Percentiles rank a stretch among this genome's conserved stretches.
These are phyloP conservation scores for Blastobotrys persicus DNA, from an alignment of 1,139 yeast species.

Conservation along the genomic window DNA sequence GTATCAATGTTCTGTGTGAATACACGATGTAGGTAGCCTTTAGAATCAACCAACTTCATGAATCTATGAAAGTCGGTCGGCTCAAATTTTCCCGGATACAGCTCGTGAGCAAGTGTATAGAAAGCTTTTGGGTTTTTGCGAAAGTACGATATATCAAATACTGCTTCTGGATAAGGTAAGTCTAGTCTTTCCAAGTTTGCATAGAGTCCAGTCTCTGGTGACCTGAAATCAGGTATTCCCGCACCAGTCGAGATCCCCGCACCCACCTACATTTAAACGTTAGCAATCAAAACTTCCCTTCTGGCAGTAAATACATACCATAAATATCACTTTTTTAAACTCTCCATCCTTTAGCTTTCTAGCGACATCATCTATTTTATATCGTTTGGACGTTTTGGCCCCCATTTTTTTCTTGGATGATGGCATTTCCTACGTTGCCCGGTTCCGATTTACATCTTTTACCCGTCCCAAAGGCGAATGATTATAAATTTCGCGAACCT, in stretches of 20 bases:
- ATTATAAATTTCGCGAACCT: no score
- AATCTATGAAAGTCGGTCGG: constrained; percentile 83
- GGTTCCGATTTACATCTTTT: no score
- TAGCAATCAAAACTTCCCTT: no score
- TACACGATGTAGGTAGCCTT: constrained; percentile 59
- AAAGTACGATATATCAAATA: constrained; percentile 84
- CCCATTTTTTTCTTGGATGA: not conserved
- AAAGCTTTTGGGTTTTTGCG: constrained; percentile 75
- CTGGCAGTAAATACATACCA: constrained; percentile 36
- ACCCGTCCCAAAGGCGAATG: no score
- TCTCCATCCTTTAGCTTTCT: constrained; percentile 27
- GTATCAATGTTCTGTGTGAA: constrained; percentile 95
- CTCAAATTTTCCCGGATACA: constrained; percentile 80
- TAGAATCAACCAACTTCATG: constrained; percentile 63
- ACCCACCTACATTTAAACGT: constrained; percentile 55
- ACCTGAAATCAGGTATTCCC: constrained; percentile 93
- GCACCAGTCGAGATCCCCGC: constrained; percentile 94
- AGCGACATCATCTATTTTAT: constrained; percentile 29
- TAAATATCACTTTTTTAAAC: constrained; percentile 36
- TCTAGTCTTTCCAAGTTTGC: constrained; percentile 71
- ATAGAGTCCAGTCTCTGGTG: constrained; percentile 88
- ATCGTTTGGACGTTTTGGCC: not conserved
- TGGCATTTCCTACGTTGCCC: not conserved
- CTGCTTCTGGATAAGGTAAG: constrained; percentile 92
- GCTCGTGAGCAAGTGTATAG: constrained; percentile 75